A percentile compares a stretch with the other conserved stretches of the same genome.
phyloP scores from a whole-genome alignment of 352 stramenopile species.

The Peronospora tabacina region DNA sequence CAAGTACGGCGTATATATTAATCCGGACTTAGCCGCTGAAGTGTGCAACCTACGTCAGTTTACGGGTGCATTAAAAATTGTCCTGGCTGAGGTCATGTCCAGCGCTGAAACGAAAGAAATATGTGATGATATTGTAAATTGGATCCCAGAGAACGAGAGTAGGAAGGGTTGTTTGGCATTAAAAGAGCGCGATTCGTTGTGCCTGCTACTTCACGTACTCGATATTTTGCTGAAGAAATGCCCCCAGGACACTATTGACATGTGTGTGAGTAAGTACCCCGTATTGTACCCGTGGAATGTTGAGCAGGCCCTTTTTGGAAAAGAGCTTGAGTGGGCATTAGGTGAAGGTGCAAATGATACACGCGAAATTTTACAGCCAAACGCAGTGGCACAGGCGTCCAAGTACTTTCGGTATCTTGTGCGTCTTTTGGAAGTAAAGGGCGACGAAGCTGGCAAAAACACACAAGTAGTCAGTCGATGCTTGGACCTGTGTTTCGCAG shows the following conservation, averaged over 20 bases:
- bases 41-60: slow-evolving; percentile 69
- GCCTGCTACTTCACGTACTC: slow-evolving; percentile 65
- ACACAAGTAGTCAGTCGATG: slow-evolving; percentile 48
- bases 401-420: slow-evolving; percentile 72
- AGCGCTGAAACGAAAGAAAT: slow-evolving; percentile 65
- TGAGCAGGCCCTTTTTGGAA: slow-evolving; percentile 67
- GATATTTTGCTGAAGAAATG: slow-evolving; percentile 80
- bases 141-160: slow-evolving; percentile 59
- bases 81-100: slow-evolving; percentile 75
- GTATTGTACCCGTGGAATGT: slow-evolving; percentile 76
- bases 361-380: slow-evolving; percentile 29
- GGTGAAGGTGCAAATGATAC: slow-evolving; percentile 15
- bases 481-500: slow-evolving; percentile 54
- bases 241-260: slow-evolving; percentile 53
- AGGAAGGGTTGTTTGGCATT: slow-evolving; percentile 38
- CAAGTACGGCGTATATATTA: slow-evolving; percentile 82
- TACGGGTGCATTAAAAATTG: slow-evolving; percentile 48
- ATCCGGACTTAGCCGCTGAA: slow-evolving; percentile 73
- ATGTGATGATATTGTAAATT: slow-evolving; percentile 75
- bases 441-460: slow-evolving; percentile 37
- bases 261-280: slow-evolving; percentile 66
- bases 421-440: slow-evolving; percentile 47
- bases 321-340: slow-evolving; percentile 33
- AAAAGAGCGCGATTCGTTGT: slow-evolving; percentile 55
- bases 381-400: slow-evolving; percentile 41